Evolutionary conservation across 495 filamentous ascomycete genomes (phyloP).

Genomic region (Annulohypoxylon nitens): DNA sequence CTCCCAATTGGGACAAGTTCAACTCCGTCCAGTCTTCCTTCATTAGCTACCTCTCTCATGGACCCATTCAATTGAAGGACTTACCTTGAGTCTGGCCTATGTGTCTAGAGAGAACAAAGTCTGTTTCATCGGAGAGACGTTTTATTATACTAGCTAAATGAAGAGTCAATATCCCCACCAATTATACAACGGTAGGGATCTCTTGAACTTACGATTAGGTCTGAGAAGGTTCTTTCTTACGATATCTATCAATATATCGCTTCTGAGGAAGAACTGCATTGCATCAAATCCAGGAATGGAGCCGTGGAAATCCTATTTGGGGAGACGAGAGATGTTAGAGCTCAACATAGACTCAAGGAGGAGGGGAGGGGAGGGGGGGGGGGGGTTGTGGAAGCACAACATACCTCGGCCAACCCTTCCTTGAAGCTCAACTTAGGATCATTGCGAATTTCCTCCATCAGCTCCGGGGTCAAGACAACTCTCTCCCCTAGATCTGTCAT

Average conservation of each 20-base stretch:
- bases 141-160: constrained; percentile 49
- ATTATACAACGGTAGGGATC: neutral
- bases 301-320: constrained; percentile 57
- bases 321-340: neutral
- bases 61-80: neutral
- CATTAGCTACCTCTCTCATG: neutral
- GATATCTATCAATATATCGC: constrained; percentile 53
- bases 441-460: constrained; percentile 64
- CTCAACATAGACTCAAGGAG: too few species aligned
- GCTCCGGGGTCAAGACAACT: constrained; percentile 60
- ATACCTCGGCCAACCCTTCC: constrained; percentile 55
- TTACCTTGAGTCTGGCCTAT: constrained; percentile 39
- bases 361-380: too few species aligned
- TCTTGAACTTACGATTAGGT: constrained; percentile 11
- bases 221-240: constrained; percentile 64
- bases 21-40: constrained; percentile 49
- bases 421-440: constrained; percentile 55
- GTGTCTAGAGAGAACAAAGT: constrained; percentile 51
- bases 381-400: neutral
- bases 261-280: constrained; percentile 45
- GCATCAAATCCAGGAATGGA: constrained; percentile 63
- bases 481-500: constrained; percentile 48
- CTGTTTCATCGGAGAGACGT: constrained; percentile 59
- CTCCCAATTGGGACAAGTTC: constrained; percentile 30
- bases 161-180: neutral